These are phyloP conservation scores for Alternaria gaisen DNA, from an alignment of 2,329 filamentous ascomycete species.

Conservation along the genomic window DNA sequence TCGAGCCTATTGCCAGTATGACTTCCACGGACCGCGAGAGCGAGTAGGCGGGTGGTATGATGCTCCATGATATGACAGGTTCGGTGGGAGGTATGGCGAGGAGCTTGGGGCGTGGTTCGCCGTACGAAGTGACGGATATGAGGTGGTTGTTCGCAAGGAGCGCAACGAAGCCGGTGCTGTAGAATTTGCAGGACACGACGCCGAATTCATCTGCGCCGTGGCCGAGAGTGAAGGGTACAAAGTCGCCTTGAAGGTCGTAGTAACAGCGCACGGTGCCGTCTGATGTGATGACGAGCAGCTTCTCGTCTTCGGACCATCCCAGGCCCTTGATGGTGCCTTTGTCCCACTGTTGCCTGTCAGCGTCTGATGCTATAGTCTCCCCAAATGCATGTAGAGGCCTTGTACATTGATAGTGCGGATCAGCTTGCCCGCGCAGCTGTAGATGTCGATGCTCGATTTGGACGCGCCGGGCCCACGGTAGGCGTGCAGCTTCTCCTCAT, in stretches of 20 bases:
- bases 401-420: conserved; percentile 76
- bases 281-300: conserved; percentile 83
- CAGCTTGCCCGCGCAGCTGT: conserved; percentile 89
- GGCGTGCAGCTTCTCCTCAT: conserved; percentile 83
- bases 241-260: conserved; percentile 91
- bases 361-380: conserved; percentile 3
- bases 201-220: conserved; percentile 87
- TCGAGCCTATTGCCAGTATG: conserved; percentile 82
- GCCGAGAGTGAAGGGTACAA: conserved; percentile 91
- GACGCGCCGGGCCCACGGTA: conserved; percentile 75
- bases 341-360: conserved; percentile 72
- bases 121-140: conserved; percentile 85
- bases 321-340: conserved; percentile 86
- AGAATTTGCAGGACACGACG: conserved; percentile 90
- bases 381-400: not conserved
- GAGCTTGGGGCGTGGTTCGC: conserved; percentile 86
- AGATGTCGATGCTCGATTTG: conserved; percentile 90
- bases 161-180: conserved; percentile 90
- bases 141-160: conserved; percentile 88
- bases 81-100: conserved; percentile 81
- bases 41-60: conserved; percentile 87
- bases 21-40: conserved; percentile 94
- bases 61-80: conserved; percentile 84
- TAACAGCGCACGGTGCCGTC: conserved; percentile 93
- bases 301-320: conserved; percentile 97